phyloP scores from a whole-genome alignment of 2,329 filamentous ascomycete genomes.

The Botryotinia narcissicola region DNA sequence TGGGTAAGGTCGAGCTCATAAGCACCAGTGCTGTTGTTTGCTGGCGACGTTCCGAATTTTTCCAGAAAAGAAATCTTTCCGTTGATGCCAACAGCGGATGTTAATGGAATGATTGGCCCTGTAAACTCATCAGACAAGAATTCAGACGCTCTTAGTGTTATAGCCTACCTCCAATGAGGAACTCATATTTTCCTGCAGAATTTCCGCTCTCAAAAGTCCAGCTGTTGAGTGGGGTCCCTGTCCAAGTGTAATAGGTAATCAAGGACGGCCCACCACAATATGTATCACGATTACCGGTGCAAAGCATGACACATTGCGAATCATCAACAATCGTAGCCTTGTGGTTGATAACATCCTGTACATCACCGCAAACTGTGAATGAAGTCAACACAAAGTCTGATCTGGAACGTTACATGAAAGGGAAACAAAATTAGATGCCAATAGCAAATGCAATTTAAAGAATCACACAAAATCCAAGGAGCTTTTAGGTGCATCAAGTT shows the following conservation, averaged over 20 bases:
- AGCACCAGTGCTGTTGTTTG: conserved; percentile 59
- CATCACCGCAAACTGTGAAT: conserved; percentile 24
- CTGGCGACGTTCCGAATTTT: conserved; percentile 55
- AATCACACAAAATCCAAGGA: neutral
- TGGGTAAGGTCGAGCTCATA: conserved; percentile 62
- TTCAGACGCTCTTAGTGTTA: neutral
- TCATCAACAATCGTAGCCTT: conserved; percentile 13
- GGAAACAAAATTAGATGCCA: neutral
- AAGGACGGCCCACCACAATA: conserved; percentile 26
- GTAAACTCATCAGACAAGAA: neutral
- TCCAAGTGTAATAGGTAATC: conserved; percentile 26
- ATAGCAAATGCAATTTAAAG: neutral
- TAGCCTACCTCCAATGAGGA: conserved; percentile 52
- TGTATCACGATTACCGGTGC: conserved; percentile 44
- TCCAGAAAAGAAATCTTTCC: conserved; percentile 62
- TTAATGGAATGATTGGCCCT: conserved; percentile 52
- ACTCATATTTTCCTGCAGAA: conserved; percentile 55
- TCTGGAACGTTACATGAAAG: neutral
- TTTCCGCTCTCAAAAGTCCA: conserved; percentile 53
- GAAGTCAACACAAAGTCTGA: neutral
- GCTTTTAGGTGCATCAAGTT: too few relatives aligned
- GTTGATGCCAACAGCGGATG: conserved; percentile 55
- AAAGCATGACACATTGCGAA: conserved; percentile 30
- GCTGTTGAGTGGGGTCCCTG: conserved; percentile 45
- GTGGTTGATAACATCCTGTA: conserved; percentile 18